Evolutionary conservation across 768 basidiomycete species (phyloP), one percentile per base, ranked within the genome.

Genomic region (Mycena alexandri): DNA sequence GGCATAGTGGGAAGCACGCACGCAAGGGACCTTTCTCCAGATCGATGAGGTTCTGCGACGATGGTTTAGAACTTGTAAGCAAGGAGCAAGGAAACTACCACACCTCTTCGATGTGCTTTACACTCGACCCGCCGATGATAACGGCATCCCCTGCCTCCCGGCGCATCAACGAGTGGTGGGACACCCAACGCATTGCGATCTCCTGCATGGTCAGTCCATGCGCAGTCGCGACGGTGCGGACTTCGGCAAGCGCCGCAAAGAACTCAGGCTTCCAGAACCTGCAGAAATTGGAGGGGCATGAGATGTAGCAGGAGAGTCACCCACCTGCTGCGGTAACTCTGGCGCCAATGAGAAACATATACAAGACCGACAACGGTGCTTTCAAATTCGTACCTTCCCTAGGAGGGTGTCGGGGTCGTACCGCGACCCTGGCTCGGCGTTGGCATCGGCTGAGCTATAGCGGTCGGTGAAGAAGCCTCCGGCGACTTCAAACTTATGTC

Each of bases 161-260:
- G 36, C 75, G 77, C 63, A 84, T 72, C 14, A 77, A 68, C 19
- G 81, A 82, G 70, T 86, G 85, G 71, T 86, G 84, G 21, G 79
- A 76, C 43, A 82, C 67, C 85, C 85, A 85, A 16, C 85, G 76
- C 17, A 87, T 71, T 0, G 82, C 85, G n/a, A 79, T 74, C 69
- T 86, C 84, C 8, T 80, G 73, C 60, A 83, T 76, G 0, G 83
- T 83, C 36, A 85, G 66, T 16, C 72, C 71, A 61, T 81, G 76
- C 58, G 76, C 72, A 36, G 79, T 72, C 1, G 70, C 72, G 1
- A 70, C 71, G 24, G 60, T 47, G 5, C 70, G 73, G 8, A 77
- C 64, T 6, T 66, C 34, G 3, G 44, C 61, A 6, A 77, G 70
- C 17, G 73, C 76, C 12, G 69, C 48, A 34, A 77, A 76, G 61